Evolutionary conservation across 2,329 filamentous ascomycete species (phyloP), one percentile per base, ranked within the genome.

Genomic region (Monilinia fructigena): DNA sequence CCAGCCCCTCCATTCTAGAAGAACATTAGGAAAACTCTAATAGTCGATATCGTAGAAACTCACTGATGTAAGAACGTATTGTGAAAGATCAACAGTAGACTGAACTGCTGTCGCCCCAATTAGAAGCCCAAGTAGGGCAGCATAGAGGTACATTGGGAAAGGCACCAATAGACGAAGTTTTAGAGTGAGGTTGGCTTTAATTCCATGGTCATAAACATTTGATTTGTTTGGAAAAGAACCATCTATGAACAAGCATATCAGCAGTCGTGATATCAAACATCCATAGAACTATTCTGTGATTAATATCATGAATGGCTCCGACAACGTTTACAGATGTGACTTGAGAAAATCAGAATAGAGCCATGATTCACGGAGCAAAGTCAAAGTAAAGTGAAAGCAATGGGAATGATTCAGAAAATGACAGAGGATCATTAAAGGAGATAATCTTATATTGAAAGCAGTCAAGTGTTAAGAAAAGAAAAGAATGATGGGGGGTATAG

Each of bases 41-140:
- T 47, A 26, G 20, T 16, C 40, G 35, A 7, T 26, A 23, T 20
- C 6, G 31, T 16, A 28, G 20, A 26, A 26, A 64, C 65, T 53
- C 31, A 66, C 65, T 26, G 65, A 55, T 40, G 65, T 66, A 10
- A 66, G 52, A 31, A 66, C 65, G 58, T 66, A 58, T 64, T 58
- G 65, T 52, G 65, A 63, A 20, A 64, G 45, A 53, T 66, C 65
- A 23, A 52, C 18, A 26, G 58, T 40, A 11, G 60, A 58, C 53
- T 53, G 52, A 28, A 60, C 52, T 42, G n/a, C 26, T 35, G 16
- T 35, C 20, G 23, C 53, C 20, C 59, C 35, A 3, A 42, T 45
- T 12, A 58, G 20, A 16, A 66, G 52, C 60, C 59, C 65, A 20
- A 56, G 11, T 6, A 66, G 45, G 42, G 59, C 40, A 26, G 26